Base-by-base conservation (phyloP, 805 yeast species). In the Hagleromyces aurorensis region DNA sequence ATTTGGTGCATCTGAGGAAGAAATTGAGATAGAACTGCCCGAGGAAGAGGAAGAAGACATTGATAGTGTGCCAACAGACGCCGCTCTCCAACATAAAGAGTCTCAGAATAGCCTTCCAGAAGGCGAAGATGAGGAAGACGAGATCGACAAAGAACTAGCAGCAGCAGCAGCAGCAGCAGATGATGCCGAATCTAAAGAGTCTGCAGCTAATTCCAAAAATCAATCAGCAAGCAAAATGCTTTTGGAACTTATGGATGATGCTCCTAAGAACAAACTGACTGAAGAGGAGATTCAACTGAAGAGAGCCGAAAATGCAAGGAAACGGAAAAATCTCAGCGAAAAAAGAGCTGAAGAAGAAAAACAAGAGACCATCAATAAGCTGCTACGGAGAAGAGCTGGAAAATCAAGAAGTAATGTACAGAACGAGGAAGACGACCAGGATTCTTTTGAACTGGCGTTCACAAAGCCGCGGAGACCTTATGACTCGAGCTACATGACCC, bases 281-380 rank as follows among this genome's bases (percentile, higher is more conserved):
- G 95, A 78, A 34, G 96, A 89, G 53, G 94, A 87, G 57, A 69
- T 76, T 21, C 83, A 81, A 26, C 56, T 84, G 35, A 70, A 86
- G 25, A 75, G 86, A 39, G 83, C 93, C 1, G 98, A 89, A 52
- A 77, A 74, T 46, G 89, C 96, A 0, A 70, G 97, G 46, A 75
- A 86, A 55, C 68, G 98, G 41, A 82, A 81, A 54, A 87, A 89
- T 50, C 69, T 85, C 46, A 76, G 78, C 43, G 86, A 78, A 46
- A 78, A 79, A 59, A 75, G 79, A 40, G 60, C 84, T 22, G 96
- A 87, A 49, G 96, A 84, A 54, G 97, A 91, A 56, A 91, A 91
- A 52, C 72, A 78, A 49, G 96, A 89, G 41, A 87, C 96, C 0
- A 67, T 89, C 41, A 89, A 89, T 54, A 84, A 83, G 53, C 62